Evolutionary conservation across 805 yeast genomes (phyloP), one percentile per base, ranked within the genome.

Genomic region (Metschnikowia orientalis): DNA sequence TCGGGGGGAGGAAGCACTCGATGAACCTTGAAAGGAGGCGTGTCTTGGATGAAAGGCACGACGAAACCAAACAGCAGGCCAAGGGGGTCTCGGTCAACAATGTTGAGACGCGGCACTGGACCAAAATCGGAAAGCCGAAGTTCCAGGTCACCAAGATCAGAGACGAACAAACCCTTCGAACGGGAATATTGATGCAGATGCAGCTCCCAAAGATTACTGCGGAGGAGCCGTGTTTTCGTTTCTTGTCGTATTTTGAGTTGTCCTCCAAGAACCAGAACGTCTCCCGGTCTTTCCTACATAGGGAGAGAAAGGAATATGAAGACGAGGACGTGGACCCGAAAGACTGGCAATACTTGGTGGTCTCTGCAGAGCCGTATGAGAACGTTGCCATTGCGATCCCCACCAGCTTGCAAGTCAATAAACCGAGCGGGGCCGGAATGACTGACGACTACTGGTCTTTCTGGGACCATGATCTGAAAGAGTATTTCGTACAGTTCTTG

Each of bases 341-440:
- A 23, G 61, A 65, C 7, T 77, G 53, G 56, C 94, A 83, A 57
- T 89, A 79, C 53, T 48, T 92, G 42, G 78, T 89, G 8, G 59
- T 89, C 0, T 79, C 88, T n/a, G 92, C 81, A 3, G 95, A 87
- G 53, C 97, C 97, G 2, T 92, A 86, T 55, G 90, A 87, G 40
- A 86, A 80, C 38, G 66, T 87, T 7, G 83, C 81, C 1, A 63
- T 90, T 37, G 79, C 85, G 38, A 67, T 92, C 8, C 95, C 95
- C 1, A 67, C 76, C 10, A 75, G 77, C 15, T 63, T 77, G 9
- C 77, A 71, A 40, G 57, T 64, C 13, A 67, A 63, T 13, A 64
- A 58, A 10, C 61, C 61, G 7, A 35, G 33, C 3, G 28, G 33
- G 6, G 41, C 33, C 12, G 53, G 47, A 14, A 54, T 56, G 53